These are phyloP conservation scores for Luvunga scandens DNA, from an alignment of 345 rosid species.

Conservation along the genomic window DNA sequence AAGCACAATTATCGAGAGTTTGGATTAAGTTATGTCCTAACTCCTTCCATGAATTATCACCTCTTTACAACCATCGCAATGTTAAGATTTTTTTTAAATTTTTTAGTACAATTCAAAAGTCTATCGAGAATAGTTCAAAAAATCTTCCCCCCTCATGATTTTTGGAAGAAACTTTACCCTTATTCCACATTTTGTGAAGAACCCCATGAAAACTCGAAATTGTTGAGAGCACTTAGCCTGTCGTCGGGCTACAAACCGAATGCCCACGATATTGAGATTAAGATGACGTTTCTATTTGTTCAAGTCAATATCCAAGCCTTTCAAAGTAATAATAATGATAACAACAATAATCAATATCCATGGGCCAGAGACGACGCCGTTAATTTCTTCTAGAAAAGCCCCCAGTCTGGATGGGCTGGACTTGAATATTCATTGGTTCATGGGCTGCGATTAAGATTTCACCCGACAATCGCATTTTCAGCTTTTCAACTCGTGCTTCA, in stretches of 20 bases:
- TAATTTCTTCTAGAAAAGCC: not conserved
- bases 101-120: no score
- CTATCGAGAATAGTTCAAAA: no score
- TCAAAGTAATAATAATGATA: no score
- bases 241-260: no score
- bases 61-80: not conserved
- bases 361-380: not conserved
- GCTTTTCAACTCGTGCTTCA: not conserved
- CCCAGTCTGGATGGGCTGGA: not conserved
- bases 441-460: not conserved
- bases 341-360: no score
- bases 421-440: not conserved
- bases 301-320: not conserved
- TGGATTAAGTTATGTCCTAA: not conserved
- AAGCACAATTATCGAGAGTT: no score
- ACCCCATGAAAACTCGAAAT: no score
- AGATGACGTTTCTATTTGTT: not conserved
- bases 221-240: no score
- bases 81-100: no score
- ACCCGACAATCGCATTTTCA: not conserved
- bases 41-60: not conserved
- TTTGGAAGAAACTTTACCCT: no score
- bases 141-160: fast-evolving
- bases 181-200: no score
- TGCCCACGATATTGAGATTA: not conserved